A percentile compares a stretch with the other conserved stretches of the same genome.
These are phyloP conservation scores for Acrocalymma vagum DNA, from an alignment of 2,329 filamentous ascomycete genomes.

Conservation along the genomic window DNA sequence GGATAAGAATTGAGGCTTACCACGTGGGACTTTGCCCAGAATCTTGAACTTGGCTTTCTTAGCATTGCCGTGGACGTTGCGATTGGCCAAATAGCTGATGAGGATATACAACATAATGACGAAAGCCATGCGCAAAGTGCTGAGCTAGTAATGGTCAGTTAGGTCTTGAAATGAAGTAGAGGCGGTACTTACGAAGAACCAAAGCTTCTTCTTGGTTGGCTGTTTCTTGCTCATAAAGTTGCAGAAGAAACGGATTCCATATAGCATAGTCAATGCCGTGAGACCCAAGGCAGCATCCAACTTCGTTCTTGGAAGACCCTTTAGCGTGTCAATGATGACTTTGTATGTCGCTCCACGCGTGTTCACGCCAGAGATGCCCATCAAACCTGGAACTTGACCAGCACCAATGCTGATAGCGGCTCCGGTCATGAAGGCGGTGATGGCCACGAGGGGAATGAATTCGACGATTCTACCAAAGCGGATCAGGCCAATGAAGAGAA, in stretches of 20 bases:
- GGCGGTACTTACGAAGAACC: no score
- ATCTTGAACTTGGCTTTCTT: slow-evolving; percentile 74
- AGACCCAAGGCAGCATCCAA: slow-evolving; percentile 87
- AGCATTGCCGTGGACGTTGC: slow-evolving; percentile 57
- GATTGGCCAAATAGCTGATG: slow-evolving; percentile 84
- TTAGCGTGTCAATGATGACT: slow-evolving; percentile 86
- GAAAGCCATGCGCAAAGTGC: slow-evolving; percentile 86
- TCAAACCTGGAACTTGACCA: slow-evolving; percentile 82
- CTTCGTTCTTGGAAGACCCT: slow-evolving; percentile 67
- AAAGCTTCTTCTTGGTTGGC: slow-evolving; percentile 73
- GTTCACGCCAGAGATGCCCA: slow-evolving; percentile 80
- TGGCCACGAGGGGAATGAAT: slow-evolving; percentile 87
- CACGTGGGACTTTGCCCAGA: slow-evolving; percentile 79
- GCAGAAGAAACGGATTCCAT: slow-evolving; percentile 71
- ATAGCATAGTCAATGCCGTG: slow-evolving; percentile 80
- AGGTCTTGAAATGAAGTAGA: no score
- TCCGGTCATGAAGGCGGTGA: slow-evolving; percentile 97
- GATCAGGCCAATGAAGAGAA: slow-evolving; percentile 80
- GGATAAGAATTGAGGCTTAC: slow-evolving; percentile 42
- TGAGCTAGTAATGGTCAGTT: no score
- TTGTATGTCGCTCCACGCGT: slow-evolving; percentile 81
- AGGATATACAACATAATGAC: slow-evolving; percentile 90
- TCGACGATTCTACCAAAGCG: slow-evolving; percentile 93
- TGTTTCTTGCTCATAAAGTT: slow-evolving; percentile 71
- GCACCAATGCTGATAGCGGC: slow-evolving; percentile 89